Base-by-base conservation (phyloP, 208 protist genomes). In the Leishmania guyanensis region DNA sequence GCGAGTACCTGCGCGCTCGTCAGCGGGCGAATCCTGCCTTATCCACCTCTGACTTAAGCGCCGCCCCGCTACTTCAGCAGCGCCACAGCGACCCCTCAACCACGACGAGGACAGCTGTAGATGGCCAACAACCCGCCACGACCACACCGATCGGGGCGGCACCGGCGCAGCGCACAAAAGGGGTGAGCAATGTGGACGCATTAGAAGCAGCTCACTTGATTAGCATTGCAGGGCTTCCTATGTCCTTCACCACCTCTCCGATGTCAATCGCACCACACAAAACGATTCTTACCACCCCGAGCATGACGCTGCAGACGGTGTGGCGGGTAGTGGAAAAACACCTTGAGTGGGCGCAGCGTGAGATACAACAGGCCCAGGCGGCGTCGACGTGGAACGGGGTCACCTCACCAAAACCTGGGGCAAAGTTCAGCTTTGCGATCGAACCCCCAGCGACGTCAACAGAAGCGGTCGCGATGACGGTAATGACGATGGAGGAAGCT, bases 291-390 rank as follows among this genome's bases (percentile, higher is more conserved):
- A 93, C 90, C 12, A 86, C 84, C 5, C 77, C 90, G 20, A 77
- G 74, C 60, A 93, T 93, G 88, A 89, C 84, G 33, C 78, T 91
- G 46, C 83, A 83, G 69, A 93, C 88, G 33, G 80, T 91, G 46
- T 93, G 90, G 90, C 72, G 81, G 43, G 78, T 86, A 48, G 90
- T 90, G 43, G 78, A 83, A 64, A 85, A 86, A 64, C 83, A 87
- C 50, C 71, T 90, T 3, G 83, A 86, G 20, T 81, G 74, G 70
- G 73, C 82, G 10, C 77, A 81, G 77, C 82, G 76, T n/a, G 82
- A 85, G 71, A 77, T 82, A 33, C 75, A 79, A 71, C 79, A 81
- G 48, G 82, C 62, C 58, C 73, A 83, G 72, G 78, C 73, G 46
- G 62, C 69, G 20, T 78, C 66, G 8, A 66, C 77, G 71, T 80